Base-by-base conservation (phyloP, 495 filamentous ascomycete genomes). In the Xylaria curta region DNA sequence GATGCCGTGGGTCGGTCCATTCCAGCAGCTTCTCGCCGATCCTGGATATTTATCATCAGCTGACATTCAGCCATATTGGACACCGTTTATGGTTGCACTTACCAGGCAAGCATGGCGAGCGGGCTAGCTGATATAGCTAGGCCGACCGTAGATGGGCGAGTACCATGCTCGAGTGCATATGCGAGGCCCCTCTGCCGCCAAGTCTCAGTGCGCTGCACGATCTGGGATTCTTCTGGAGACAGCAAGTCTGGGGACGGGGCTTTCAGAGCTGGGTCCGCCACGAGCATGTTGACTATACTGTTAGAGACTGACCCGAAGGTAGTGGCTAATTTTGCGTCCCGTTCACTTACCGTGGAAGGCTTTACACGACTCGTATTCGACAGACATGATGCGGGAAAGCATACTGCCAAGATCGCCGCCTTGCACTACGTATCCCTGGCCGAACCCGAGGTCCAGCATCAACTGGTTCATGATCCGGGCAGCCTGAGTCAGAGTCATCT, bases 21-120 rank as follows among this genome's bases (percentile, higher is more conserved):
- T 87, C 85, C 24, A 91, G 72, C 73, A 89, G 88, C 74, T 93
- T 93, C 78, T 93, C 91, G 26, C 88, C 90, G 62, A 91, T 80
- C 89, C 87, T 89, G 62, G 6, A 76, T 36, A 70, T 70, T 65
- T 17, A 33, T 47, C n/a, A 38, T 65, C 61, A 72, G 60, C 42
- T 68, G 33, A 60, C 28, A 42, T 31, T 21, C 53, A 56, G 15
- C 19, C 44, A 46, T 19, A 49, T 47, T 1, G 26, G 4, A 8
- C 4, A 47, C n/a, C n/a, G n/a, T 21, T 42, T 33, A 38, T n/a
- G 26, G n/a, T n/a, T 47, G 19, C 46, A 76, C 84, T 75, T 78
- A 90, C 90, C 91, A 93, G 33, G 89, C 86, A 4, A 93, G 81
- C 28, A 92, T 81, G 0, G 89, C 88, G 1, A 93, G 70, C 1